phyloP scores from a whole-genome alignment of 148 eudicot genomes.

The Camellia sinensis region DNA sequence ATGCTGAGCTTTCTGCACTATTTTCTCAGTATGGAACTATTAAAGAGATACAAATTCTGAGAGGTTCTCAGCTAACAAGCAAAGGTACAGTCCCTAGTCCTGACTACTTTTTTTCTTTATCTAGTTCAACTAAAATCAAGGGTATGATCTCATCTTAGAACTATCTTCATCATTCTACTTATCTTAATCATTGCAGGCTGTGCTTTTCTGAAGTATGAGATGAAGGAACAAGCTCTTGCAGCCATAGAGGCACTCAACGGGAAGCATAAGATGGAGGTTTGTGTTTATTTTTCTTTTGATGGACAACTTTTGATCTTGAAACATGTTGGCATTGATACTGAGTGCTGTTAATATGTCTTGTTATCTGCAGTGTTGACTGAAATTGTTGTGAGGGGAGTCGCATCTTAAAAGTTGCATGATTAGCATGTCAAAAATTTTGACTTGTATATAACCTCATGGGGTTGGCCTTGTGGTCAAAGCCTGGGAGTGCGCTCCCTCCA shows the following conservation, averaged over 20 bases:
- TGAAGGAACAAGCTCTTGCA: conserved; percentile 92
- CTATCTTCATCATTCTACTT: neutral
- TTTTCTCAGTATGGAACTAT: conserved; percentile 88
- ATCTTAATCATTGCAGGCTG: conserved; percentile 50
- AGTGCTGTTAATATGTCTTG: neutral
- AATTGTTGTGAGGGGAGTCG: neutral
- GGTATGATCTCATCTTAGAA: conserved; percentile 4
- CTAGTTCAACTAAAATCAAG: neutral
- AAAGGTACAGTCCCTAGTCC: conserved; percentile 50
- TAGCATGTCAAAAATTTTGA: too few relatives aligned
- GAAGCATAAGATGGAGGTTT: conserved; percentile 92
- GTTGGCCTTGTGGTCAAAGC: too few relatives aligned
- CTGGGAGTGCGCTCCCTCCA: too few relatives aligned
- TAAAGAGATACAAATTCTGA: conserved; percentile 85
- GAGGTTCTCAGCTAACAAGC: conserved; percentile 97
- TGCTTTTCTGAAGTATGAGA: conserved; percentile 95
- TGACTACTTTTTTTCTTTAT: neutral
- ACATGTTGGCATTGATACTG: neutral
- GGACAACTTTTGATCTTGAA: neutral
- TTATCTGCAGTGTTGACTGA: neutral
- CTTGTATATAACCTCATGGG: too few relatives aligned
- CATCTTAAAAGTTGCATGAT: neutral
- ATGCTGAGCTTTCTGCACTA: conserved; percentile 75
- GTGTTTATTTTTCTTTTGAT: conserved; percentile 23
- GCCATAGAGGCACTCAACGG: conserved; percentile 87